Percentiles rank a stretch among this genome's conserved stretches.
Conservation (phyloP, 2,329 filamentous ascomycete genomes). For the Ascochyta fabae region DNA sequence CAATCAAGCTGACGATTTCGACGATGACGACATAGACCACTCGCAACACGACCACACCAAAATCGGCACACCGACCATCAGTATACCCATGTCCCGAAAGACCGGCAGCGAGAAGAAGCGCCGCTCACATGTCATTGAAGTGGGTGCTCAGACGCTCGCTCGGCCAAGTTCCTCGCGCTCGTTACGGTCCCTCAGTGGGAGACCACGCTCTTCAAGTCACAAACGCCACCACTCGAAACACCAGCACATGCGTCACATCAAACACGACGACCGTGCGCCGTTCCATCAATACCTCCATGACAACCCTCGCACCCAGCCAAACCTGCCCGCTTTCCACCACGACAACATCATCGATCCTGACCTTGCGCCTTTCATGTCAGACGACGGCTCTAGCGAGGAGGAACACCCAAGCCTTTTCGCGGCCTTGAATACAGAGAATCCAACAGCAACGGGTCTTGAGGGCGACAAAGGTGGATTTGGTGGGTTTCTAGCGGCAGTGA, state of each 20-base stretch:
- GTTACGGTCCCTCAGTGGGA: constrained; percentile 72
- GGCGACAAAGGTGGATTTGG: constrained; percentile 76
- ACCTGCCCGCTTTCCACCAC: constrained; percentile 91
- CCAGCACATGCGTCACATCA: constrained; percentile 79
- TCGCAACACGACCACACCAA: constrained; percentile 50
- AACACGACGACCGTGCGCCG: constrained; percentile 82
- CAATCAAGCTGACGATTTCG: constrained; percentile 30
- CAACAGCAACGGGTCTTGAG: constrained; percentile 68
- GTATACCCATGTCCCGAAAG: constrained; percentile 68
- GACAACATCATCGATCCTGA: constrained; percentile 99
- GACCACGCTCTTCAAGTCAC: constrained; percentile 79
- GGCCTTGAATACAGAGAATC: constrained; percentile 70
- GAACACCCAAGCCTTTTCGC: constrained; percentile 87
- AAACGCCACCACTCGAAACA: constrained; percentile 88
- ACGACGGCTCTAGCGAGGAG: constrained; percentile 89
- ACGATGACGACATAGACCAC: constrained; percentile 33
- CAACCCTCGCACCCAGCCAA: constrained; percentile 68
- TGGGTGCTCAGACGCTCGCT: constrained; percentile 75
- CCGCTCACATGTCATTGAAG: constrained; percentile 88
- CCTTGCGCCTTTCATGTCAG: constrained; percentile 92
- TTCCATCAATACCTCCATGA: constrained; percentile 79
- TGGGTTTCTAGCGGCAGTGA: constrained; percentile 73
- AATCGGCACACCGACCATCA: constrained; percentile 65
- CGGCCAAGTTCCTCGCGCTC: constrained; percentile 95
- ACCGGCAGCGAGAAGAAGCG: constrained; percentile 78